Evolutionary conservation across 441 rosid species (phyloP).

Genomic region (Populus hybrid): DNA sequence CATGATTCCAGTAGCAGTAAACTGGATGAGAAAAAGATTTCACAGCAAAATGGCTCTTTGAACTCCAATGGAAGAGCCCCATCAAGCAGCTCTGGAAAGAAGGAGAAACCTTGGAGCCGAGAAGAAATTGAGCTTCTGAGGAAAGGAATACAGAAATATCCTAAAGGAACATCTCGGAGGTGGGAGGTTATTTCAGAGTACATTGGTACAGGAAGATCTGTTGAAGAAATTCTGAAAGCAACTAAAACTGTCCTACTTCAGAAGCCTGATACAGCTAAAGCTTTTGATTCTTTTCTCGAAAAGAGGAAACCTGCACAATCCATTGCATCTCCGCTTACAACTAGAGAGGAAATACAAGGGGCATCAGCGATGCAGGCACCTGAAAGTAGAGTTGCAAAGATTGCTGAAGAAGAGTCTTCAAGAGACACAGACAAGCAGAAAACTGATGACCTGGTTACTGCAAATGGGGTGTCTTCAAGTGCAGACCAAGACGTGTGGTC

Average conservation of each 20-base stretch:
- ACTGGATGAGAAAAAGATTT: constrained; percentile 37
- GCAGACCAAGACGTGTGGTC: constrained; percentile 84
- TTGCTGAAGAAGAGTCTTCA: constrained; percentile 36
- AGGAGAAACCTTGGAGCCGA: constrained; percentile 82
- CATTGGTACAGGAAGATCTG: constrained; percentile 87
- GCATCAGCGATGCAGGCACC: constrained; percentile 25
- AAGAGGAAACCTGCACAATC: constrained; percentile 80
- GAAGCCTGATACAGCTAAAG: constrained; percentile 87
- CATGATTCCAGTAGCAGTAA: constrained; percentile 37
- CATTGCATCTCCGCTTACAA: constrained; percentile 83
- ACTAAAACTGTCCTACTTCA: constrained; percentile 95
- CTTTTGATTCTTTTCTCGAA: constrained; percentile 95
- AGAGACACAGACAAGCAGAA: constrained; percentile 34
- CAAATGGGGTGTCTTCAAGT: constrained; percentile 38
- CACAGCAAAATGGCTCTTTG: constrained; percentile 54
- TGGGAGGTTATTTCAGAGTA: constrained; percentile 97
- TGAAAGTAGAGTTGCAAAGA: constrained; percentile 29
- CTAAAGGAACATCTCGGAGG: constrained; percentile 92
- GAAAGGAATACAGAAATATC: constrained; percentile 84
- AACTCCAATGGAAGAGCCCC: constrained; percentile 41
- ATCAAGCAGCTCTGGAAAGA: constrained; percentile 43
- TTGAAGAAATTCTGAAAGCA: constrained; percentile 92
- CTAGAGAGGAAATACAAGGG: constrained; percentile 66
- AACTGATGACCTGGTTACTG: constrained; percentile 31
- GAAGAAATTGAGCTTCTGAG: constrained; percentile 92